Conservation (phyloP, 169 alveolate species). For the Eimeria necatrix region DNA sequence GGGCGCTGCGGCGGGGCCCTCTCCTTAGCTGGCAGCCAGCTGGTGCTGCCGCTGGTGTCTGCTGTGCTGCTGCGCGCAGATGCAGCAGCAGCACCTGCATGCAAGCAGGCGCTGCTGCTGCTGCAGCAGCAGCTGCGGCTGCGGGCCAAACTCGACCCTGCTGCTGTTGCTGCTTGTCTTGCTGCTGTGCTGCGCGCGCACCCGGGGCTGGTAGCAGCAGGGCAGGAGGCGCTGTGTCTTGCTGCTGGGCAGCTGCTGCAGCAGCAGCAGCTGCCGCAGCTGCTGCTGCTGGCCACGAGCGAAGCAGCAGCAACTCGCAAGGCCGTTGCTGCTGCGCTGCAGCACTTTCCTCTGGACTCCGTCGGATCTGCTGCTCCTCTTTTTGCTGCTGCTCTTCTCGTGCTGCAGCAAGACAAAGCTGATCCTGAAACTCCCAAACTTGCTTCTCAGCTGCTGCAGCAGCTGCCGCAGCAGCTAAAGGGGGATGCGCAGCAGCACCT, state of each 20-base stretch:
- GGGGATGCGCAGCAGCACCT: constrained; percentile 42
- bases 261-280: constrained; percentile 56
- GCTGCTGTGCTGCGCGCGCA: constrained; percentile 69
- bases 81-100: constrained; percentile 57
- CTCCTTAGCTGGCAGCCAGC: constrained; percentile 42
- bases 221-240: constrained; percentile 18
- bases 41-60: constrained; percentile 75
- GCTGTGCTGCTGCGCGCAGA: constrained; percentile 65
- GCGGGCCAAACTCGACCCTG: constrained; percentile 51
- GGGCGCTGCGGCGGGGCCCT: constrained; percentile 29
- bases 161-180: constrained; percentile 54
- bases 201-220: not conserved
- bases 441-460: constrained; percentile 47
- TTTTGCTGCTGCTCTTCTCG: not conserved
- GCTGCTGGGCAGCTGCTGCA: constrained; percentile 42
- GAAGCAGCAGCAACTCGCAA: not conserved
- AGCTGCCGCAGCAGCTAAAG: constrained; percentile 43
- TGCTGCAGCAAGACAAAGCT: constrained; percentile 9
- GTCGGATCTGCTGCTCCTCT: not conserved
- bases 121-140: constrained; percentile 78
- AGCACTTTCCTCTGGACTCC: not conserved
- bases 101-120: constrained; percentile 74
- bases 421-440: not conserved
- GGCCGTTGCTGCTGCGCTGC: constrained; percentile 63
- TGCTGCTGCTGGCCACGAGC: constrained; percentile 26